Evolutionary conservation across 108 stramenopile species (phyloP).

Genomic region (Pseudonitzschia multiseries): DNA sequence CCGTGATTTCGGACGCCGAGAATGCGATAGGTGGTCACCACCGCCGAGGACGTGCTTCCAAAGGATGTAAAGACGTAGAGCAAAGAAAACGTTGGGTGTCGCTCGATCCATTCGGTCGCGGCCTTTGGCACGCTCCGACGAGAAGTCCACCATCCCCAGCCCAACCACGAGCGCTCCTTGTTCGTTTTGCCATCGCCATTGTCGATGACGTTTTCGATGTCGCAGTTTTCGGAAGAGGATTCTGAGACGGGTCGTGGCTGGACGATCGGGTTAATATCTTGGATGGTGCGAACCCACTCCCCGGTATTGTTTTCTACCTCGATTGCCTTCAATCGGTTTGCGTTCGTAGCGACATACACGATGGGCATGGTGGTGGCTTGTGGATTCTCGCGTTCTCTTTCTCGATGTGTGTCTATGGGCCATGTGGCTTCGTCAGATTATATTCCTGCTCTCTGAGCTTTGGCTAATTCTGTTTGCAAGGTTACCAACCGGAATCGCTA

Average conservation of each 20-base stretch:
- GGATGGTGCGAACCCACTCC: conserved; percentile 13
- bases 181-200: not conserved
- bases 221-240: not conserved
- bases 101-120: conserved; percentile 27
- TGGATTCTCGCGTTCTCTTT: too few species aligned
- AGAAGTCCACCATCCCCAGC: not conserved
- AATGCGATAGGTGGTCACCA: conserved; percentile 32
- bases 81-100: conserved; percentile 26
- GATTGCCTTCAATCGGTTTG: conserved; percentile 22
- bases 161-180: not conserved
- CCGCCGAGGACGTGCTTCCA: not conserved
- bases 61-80: conserved; percentile 28
- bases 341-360: conserved; percentile 19
- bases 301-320: conserved; percentile 22
- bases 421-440: too few species aligned
- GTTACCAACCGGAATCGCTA: too few species aligned
- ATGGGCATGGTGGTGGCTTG: not conserved
- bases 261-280: conserved; percentile 21
- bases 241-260: not conserved
- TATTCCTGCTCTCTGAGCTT: too few species aligned
- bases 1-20: not conserved
- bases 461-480: too few species aligned
- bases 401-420: too few species aligned
- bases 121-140: not conserved
- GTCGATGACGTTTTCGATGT: not conserved